A percentile compares a stretch with the other conserved stretches of the same genome.
These are phyloP conservation scores for Cryphonectria nitschkei DNA, from an alignment of 2,329 filamentous ascomycete species.

Conservation along the genomic window DNA sequence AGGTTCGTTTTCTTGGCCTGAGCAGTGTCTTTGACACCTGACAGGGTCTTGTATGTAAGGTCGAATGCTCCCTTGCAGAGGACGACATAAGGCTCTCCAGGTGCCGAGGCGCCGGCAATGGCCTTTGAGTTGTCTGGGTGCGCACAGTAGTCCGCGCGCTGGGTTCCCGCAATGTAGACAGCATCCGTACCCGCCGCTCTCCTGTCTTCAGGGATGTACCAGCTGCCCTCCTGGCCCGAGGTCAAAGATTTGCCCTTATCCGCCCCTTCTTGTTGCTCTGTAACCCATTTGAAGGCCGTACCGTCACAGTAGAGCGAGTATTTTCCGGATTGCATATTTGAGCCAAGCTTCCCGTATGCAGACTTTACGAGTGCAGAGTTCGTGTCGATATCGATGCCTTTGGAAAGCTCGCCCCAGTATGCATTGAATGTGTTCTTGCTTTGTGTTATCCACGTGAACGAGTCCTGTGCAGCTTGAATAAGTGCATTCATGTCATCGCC, in stretches of 20 bases:
- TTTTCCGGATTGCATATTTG: neutral
- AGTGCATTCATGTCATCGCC: conserved; percentile 2
- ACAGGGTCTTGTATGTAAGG: neutral
- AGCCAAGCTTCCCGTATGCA: neutral
- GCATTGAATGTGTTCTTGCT: neutral
- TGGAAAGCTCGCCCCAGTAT: neutral
- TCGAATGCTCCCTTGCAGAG: neutral
- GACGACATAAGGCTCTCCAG: neutral
- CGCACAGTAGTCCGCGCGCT: neutral
- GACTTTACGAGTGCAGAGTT: neutral
- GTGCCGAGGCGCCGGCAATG: neutral
- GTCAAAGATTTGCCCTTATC: neutral
- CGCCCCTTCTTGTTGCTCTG: neutral
- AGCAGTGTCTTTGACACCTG: neutral
- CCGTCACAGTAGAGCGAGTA: conserved; percentile 1
- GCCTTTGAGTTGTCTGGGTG: neutral
- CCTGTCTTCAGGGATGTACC: neutral
- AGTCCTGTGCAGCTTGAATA: neutral
- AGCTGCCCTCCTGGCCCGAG: neutral
- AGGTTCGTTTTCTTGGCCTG: neutral
- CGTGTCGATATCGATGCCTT: neutral
- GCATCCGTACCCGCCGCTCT: neutral
- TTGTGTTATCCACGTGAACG: neutral
- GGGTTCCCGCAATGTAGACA: neutral
- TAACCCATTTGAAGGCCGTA: conserved; percentile 2